Evolutionary conservation across 257 asterid genomes (phyloP), one percentile per base, ranked within the genome.

Genomic region (Lavandula angustifolia): DNA sequence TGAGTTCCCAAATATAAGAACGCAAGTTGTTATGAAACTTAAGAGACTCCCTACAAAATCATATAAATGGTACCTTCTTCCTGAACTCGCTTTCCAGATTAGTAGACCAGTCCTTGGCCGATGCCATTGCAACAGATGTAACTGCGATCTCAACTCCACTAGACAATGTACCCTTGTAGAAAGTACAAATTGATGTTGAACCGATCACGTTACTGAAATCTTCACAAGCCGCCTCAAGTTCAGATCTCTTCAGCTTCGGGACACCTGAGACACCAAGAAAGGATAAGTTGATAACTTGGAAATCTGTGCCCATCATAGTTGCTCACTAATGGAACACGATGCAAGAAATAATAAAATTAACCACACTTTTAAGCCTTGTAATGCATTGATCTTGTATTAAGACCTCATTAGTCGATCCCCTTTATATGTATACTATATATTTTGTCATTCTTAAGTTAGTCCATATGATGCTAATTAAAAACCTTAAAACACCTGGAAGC

Each of bases 121-220:
- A 81, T 35, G 68, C 66, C 60, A 75, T 74, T n/a, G 86, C 77
- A 14, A 84, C 68, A 33, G 96, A 85, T 29, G 82, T 76, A 22
- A 86, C 97, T 5, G 96, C 96, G 18, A 91, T 91, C 79, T 91
- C 97, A n/a, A 87, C 96, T 49, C 96, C 96, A 68, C 81, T 84
- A 54, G 97, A 91, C 70, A 91, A 76, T 4, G 96, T 91, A 40
- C 96, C 96, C 79, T 91, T 91, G 11, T 91, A 91, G 55, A 87
- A 67, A 10, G 87, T 82, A 60, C 94, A 82, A 55, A 78, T 74
- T 0, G 95, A 69, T 7, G 84, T 74, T 7, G 95, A 73, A 56
- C 95, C 95, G 38, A 91, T 84, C 44, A 91, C 96, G 29, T 91
- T 91, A 73, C 97, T 91, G 75, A 91, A 91, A 73, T 84, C 94